Evolutionary conservation across 2,329 filamentous ascomycete species (phyloP), one percentile per base, ranked within the genome.

Genomic region (Amesomyces nigricolor): DNA sequence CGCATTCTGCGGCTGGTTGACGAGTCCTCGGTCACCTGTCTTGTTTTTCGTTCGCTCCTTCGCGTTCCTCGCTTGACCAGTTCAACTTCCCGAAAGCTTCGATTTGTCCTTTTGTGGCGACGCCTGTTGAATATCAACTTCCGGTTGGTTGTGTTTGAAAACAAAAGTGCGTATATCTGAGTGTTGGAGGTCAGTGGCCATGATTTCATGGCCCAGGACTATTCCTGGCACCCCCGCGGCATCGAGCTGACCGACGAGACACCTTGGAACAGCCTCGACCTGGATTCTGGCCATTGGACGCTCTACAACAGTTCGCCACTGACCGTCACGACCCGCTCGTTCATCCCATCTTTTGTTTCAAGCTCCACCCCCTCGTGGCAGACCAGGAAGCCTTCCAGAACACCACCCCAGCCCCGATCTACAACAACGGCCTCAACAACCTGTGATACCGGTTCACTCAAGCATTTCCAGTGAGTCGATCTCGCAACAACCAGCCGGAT

Each of bases 351-450:
- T 44, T 35, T 29, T 32, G 29, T 48, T 39, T 10, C 3, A 47
- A 45, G 29, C 44, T 26, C 47, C 55, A 47, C 52, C 22, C 44
- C 39, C 22, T 38, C 47, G 42, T 57, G 40, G 46, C 37, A 22
- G n/a, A 26, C 30, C 44, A 19, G 45, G 54, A 46, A 43, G 8
- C 10, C n/a, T 26, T 19, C 29, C n/a, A 56, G 10, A 32, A 26
- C 49, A 22, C 49, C 48, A 17, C 13, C n/a, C 5, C 17, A 22
- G 13, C 8, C 37, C 19, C 26, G 14, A 7, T 16, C 26, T 16
- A 37, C 29, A 35, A 29, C 22, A 32, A 47, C 22, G 26, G 37
- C 32, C 26, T 35, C 30, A 16, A 30, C 32, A 8, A 6, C 30
- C 14, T 37, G 44, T 19, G 37, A 50, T 32, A 19, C 42, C 42